Percentiles rank a stretch among this genome's conserved stretches.
These are phyloP conservation scores for Fistulinella prunicolor DNA, from an alignment of 768 basidiomycete species.

Conservation along the genomic window DNA sequence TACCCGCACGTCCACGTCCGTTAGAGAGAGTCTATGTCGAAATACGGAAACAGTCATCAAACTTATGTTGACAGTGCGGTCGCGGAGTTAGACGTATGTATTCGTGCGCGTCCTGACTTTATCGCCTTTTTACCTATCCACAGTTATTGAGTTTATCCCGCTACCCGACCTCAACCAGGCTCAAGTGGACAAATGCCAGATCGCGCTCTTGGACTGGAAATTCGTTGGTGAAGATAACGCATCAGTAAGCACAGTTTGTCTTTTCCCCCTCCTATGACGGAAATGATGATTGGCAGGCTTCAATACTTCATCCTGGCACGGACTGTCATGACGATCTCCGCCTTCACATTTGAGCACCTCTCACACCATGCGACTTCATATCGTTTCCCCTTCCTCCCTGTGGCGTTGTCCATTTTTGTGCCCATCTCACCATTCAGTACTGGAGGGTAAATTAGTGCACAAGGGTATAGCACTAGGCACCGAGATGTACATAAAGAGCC, in stretches of 20 bases:
- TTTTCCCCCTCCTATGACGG: not conserved
- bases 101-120: conserved; percentile 27
- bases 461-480: too few species aligned
- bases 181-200: conserved; percentile 89
- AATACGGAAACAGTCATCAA: conserved; percentile 82
- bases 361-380: too few species aligned
- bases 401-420: too few species aligned
- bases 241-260: conserved; percentile 39
- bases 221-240: conserved; percentile 73
- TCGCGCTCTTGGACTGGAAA: conserved; percentile 86
- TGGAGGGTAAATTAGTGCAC: too few species aligned
- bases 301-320: conserved; percentile 69
- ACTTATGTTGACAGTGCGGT: conserved; percentile 58
- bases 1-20: conserved; percentile 26
- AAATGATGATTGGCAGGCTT: conserved; percentile 45
- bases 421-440: too few species aligned
- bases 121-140: not conserved
- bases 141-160: conserved; percentile 74
- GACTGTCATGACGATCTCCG: conserved; percentile 39
- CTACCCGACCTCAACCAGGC: conserved; percentile 87
- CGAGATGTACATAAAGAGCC: too few species aligned
- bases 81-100: conserved; percentile 56
- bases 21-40: conserved; percentile 64
- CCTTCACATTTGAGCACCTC: too few species aligned
- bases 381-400: too few species aligned